Evolutionary conservation across 2,329 filamentous ascomycete species (phyloP).

Genomic region (Cladophialophora exuberans): DNA sequence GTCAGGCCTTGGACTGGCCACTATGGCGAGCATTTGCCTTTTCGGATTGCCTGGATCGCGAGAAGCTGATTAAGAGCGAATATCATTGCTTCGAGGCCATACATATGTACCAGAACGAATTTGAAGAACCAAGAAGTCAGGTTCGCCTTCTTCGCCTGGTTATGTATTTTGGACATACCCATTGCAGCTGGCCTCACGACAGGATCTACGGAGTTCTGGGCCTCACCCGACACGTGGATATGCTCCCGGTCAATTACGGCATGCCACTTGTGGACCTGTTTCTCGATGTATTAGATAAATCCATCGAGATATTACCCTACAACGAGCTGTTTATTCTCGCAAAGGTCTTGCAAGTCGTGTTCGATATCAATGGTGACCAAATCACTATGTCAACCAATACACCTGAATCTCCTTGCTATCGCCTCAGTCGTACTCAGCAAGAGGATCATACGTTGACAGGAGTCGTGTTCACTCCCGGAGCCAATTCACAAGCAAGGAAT

Average conservation of each 20-base stretch:
- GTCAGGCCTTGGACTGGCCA: background rate
- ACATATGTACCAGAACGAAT: background rate
- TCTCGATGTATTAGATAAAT: background rate
- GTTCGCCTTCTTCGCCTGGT: background rate
- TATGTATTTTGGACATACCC: background rate
- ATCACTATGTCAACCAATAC: background rate
- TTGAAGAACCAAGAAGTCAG: background rate
- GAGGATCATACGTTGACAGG: background rate
- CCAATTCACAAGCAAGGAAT: background rate
- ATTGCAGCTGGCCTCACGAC: background rate
- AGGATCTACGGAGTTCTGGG: background rate
- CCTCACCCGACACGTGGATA: background rate
- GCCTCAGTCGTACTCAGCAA: background rate
- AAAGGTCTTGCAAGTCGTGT: background rate
- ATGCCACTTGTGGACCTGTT: background rate
- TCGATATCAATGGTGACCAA: background rate
- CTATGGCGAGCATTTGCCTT: background rate
- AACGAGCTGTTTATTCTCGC: background rate
- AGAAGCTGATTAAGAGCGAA: background rate
- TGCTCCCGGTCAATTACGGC: background rate
- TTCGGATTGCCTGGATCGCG: background rate
- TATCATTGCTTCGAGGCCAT: background rate
- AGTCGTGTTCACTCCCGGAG: background rate
- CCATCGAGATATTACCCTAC: background rate
- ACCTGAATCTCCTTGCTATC: background rate